A percentile compares a stretch with the other conserved stretches of the same genome.
phyloP scores from a whole-genome alignment of 805 yeast genomes.

The Candida nitratophila region DNA sequence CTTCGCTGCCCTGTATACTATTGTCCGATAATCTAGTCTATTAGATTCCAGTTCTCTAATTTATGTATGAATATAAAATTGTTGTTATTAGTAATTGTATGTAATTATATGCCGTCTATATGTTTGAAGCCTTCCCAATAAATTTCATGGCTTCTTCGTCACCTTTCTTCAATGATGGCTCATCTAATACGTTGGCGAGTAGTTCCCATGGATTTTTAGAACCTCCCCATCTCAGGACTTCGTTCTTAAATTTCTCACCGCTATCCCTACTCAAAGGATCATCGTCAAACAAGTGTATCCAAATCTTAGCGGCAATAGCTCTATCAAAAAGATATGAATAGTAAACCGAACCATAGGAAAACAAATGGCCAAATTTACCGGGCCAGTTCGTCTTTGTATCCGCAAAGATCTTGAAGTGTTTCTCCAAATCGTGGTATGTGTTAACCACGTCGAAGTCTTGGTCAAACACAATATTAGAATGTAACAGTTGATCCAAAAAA shows the following conservation, averaged over 20 bases:
- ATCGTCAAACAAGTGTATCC: constrained; percentile 61
- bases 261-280: constrained; percentile 66
- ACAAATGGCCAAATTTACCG: constrained; percentile 88
- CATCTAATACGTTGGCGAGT: constrained; percentile 69
- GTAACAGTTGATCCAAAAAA: constrained; percentile 74
- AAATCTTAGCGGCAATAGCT: constrained; percentile 83
- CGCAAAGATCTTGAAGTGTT: constrained; percentile 50
- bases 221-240: constrained; percentile 90
- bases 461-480: constrained; percentile 35
- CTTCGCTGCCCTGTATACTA: no score
- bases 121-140: constrained; percentile 27
- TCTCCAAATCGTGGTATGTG: constrained; percentile 62
- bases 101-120: neutral
- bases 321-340: constrained; percentile 88
- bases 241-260: constrained; percentile 69
- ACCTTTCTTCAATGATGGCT: constrained; percentile 54
- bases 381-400: constrained; percentile 80
- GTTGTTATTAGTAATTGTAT: no score
- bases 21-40: no score
- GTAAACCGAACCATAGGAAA: constrained; percentile 90
- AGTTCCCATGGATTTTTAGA: constrained; percentile 84
- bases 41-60: no score
- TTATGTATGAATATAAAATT: no score
- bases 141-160: constrained; percentile 64
- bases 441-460: constrained; percentile 48